phyloP scores from a whole-genome alignment of 805 yeast genomes.

The Candida anglica region DNA sequence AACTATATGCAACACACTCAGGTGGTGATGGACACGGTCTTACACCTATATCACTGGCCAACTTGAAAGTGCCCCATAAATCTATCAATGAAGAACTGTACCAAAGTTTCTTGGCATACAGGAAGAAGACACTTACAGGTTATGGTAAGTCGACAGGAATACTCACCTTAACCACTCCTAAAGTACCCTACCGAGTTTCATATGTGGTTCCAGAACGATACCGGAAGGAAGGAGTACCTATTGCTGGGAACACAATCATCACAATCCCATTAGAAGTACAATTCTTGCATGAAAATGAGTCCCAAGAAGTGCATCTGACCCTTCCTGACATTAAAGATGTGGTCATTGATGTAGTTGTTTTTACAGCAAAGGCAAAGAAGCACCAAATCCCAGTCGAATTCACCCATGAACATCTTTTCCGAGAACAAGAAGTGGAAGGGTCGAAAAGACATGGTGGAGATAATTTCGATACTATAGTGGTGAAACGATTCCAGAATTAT shows the following conservation, averaged over 20 bases:
- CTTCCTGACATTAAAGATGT: conserved; percentile 32
- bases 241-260: conserved; percentile 10
- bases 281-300: conserved; percentile 14
- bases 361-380: conserved; percentile 31
- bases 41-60: too few species aligned
- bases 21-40: too few species aligned
- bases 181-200: conserved; percentile 18
- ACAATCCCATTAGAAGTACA: conserved; percentile 30
- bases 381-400: conserved; percentile 37
- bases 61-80: conserved; percentile 1
- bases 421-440: conserved; percentile 27
- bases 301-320: conserved; percentile 4
- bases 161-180: conserved; percentile 33
- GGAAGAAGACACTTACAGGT: conserved; percentile 33
- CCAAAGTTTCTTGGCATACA: conserved; percentile 27
- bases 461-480: conserved; percentile 30
- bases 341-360: conserved; percentile 30
- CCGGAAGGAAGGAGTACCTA: conserved; percentile 10
- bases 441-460: conserved; percentile 18
- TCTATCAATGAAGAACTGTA: conserved; percentile 9
- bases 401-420: conserved; percentile 36
- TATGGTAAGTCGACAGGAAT: conserved; percentile 24
- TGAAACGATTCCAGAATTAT: conserved; percentile 25
- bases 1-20: conserved; percentile 24
- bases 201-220: conserved; percentile 32